These are phyloP conservation scores for Sporothrix brasiliensis DNA, from an alignment of 2,329 filamentous ascomycete genomes.

Conservation along the genomic window DNA sequence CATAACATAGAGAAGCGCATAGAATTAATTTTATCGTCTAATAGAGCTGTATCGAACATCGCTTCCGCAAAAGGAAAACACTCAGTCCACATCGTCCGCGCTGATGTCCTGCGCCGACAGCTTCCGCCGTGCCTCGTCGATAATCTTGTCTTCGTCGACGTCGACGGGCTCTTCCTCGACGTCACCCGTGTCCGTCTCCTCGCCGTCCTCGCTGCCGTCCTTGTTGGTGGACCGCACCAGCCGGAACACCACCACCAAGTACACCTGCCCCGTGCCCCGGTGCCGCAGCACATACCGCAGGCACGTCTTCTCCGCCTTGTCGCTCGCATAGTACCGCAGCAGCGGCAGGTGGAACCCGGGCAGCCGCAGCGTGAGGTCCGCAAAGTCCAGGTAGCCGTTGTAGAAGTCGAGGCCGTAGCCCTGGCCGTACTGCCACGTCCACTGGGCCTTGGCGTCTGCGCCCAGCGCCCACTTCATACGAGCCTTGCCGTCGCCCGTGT, in stretches of 20 bases:
- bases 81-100: constrained; percentile 51
- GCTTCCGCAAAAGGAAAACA: no score
- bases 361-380: constrained; percentile 68
- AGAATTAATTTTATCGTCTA: constrained; percentile 16
- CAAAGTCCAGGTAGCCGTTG: constrained; percentile 89
- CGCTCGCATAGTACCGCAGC: constrained; percentile 78
- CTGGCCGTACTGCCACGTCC: constrained; percentile 58
- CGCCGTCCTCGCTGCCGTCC: background rate
- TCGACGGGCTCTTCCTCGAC: constrained; percentile 45
- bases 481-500: constrained; percentile 45
- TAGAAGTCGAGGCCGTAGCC: constrained; percentile 70
- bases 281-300: constrained; percentile 89
- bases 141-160: constrained; percentile 38
- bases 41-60: background rate
- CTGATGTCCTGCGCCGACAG: constrained; percentile 38
- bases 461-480: constrained; percentile 63
- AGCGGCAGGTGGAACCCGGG: constrained; percentile 74
- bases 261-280: constrained; percentile 69
- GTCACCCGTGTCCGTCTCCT: constrained; percentile 33
- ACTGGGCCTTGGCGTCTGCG: constrained; percentile 53
- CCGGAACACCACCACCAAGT: constrained; percentile 81
- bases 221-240: constrained; percentile 68
- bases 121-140: constrained; percentile 47
- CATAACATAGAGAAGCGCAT: background rate
- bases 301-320: constrained; percentile 57